Evolutionary conservation across 352 stramenopile genomes (phyloP), one percentile per base, ranked within the genome.

Genomic region (Plasmopara viticola): DNA sequence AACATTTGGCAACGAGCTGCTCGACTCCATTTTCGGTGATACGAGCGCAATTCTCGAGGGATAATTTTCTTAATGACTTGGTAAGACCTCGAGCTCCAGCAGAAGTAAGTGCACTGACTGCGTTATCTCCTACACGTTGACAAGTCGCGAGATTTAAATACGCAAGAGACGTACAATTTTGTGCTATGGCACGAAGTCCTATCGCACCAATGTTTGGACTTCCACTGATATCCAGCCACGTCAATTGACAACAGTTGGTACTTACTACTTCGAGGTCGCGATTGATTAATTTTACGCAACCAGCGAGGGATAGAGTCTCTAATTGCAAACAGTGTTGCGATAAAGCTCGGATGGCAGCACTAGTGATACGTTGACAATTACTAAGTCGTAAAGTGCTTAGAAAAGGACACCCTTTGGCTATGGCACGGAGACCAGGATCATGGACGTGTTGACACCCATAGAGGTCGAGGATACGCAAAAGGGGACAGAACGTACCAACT

Each of bases 391-490:
- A 69, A 20, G 84, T 94, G 29, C 82, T 83, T n/a, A 97, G 66
- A 29, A 73, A 51, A 10, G 72, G 75, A 53, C 88, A 97, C 1
- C 91, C 91, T 20, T 74, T 67, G 0, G 87, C 86, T 10, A 97
- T 58, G 0, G 86, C 82, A 17, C 78, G 78, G 17, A 97, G 57
- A 4, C 88, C 87, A 7, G 62, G 49, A 45, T 94, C 77, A 18
- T 92, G 81, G 1, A 96, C 87, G 51, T 96, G 86, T 12, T 84
- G 85, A 54, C 90, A 97, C 3, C 87, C 86, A 51, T 86, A 89
- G 8, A 97, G 68, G 46, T 96, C 78, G 2, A 97, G 60, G 13
- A 85, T 65, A 13, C 62, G 64, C 29, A 97, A 61, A 48, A 84
- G 65, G 2, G 66, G 59, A 55, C 90, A 97, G 62, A 72, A 86